Percentiles rank a stretch among this genome's conserved stretches.
phyloP scores from a whole-genome alignment of 2,329 filamentous ascomycete species.

The Talaromyces piceae region DNA sequence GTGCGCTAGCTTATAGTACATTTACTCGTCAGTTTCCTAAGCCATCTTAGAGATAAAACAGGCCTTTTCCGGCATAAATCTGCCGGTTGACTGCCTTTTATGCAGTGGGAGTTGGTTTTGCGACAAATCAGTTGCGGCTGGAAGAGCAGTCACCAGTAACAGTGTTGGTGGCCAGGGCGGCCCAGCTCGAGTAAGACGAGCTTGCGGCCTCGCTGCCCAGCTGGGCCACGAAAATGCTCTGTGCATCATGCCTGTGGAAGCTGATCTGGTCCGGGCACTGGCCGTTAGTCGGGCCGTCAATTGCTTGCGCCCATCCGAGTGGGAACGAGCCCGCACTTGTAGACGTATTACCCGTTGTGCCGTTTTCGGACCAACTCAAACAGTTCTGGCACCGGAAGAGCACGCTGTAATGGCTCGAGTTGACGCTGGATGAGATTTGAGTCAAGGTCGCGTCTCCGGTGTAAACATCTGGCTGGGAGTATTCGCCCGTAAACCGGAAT shows the following conservation, averaged over 20 bases:
- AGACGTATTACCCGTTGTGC: constrained; percentile 35
- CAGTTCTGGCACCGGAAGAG: constrained; percentile 60
- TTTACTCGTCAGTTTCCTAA: too few species aligned
- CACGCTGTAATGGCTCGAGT: constrained; percentile 51
- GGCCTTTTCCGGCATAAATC: not conserved
- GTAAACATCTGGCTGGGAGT: constrained; percentile 52
- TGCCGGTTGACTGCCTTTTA: not conserved
- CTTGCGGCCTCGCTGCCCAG: constrained; percentile 39
- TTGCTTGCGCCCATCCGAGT: constrained; percentile 51
- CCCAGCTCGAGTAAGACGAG: constrained; percentile 26
- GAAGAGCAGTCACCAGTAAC: constrained; percentile 13
- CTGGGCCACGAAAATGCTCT: constrained; percentile 47
- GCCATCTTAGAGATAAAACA: too few species aligned
- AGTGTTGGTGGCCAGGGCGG: constrained; percentile 19
- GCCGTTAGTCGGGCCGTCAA: constrained; percentile 32
- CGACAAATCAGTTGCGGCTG: not conserved
- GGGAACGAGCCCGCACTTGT: constrained; percentile 42
- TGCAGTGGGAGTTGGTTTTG: not conserved
- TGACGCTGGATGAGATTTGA: constrained; percentile 52
- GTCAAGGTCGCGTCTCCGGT: constrained; percentile 55
- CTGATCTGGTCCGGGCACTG: constrained; percentile 41
- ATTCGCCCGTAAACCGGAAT: constrained; percentile 53
- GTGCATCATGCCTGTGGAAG: constrained; percentile 48
- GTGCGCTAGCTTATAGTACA: too few species aligned
- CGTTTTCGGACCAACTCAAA: constrained; percentile 47